Percentiles rank a stretch among this genome's conserved stretches.
phyloP scores from a whole-genome alignment of 768 basidiomycete species.

The Postia placenta region DNA sequence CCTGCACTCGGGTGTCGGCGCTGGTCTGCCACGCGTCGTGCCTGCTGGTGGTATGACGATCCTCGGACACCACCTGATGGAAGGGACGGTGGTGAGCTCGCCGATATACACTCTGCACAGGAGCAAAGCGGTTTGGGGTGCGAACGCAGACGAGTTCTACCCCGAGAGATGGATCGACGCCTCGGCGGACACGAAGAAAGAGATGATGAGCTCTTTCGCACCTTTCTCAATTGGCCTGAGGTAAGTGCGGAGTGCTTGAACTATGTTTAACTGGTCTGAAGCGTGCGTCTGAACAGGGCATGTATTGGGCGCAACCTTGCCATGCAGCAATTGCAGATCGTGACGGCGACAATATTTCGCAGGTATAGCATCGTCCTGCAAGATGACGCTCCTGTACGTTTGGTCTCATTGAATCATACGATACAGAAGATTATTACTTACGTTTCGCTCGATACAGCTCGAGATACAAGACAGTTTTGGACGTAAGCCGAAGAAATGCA shows the following conservation, averaged over 20 bases:
- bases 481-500: no score
- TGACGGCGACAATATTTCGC: conserved; percentile 67
- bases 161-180: conserved; percentile 26
- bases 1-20: conserved; percentile 22
- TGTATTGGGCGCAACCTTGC: conserved; percentile 3
- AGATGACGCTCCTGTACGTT: conserved; percentile 43
- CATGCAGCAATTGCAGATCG: conserved; percentile 36
- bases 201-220: conserved; percentile 8
- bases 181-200: neutral
- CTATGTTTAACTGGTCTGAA: neutral
- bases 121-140: conserved; percentile 21
- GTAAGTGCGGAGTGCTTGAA: neutral
- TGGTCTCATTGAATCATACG: no score
- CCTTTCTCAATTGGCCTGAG: conserved; percentile 12
- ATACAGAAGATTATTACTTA: no score
- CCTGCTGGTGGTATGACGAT: conserved; percentile 18
- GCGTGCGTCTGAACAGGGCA: neutral
- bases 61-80: no score
- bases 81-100: conserved; percentile 19
- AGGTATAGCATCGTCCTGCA: conserved; percentile 67
- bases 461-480: no score
- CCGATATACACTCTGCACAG: conserved; percentile 23
- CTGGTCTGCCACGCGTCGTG: conserved; percentile 23
- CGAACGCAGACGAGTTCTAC: conserved; percentile 21
- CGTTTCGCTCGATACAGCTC: no score